Conservation (phyloP, 1,139 yeast species). For the Arxiozyma telluris region DNA sequence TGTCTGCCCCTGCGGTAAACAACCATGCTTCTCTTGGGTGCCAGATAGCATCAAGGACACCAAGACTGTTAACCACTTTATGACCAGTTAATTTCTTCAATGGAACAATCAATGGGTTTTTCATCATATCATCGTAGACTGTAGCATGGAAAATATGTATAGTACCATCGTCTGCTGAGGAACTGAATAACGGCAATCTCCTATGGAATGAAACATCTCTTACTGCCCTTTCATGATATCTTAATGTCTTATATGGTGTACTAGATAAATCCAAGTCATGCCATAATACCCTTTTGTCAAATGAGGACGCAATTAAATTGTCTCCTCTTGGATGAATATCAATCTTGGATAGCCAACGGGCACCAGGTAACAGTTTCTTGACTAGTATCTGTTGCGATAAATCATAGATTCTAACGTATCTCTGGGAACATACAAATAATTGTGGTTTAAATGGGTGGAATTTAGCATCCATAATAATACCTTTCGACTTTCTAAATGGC, state of each 20-base stretch:
- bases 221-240: slow-evolving; percentile 93
- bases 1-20: slow-evolving; percentile 97
- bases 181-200: slow-evolving; percentile 82
- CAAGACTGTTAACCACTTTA: slow-evolving; percentile 65
- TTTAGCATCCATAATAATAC: slow-evolving; percentile 89
- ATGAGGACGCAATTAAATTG: slow-evolving; percentile 83
- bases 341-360: slow-evolving; percentile 84
- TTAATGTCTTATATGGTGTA: slow-evolving; percentile 89
- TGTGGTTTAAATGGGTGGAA: slow-evolving; percentile 97
- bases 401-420: slow-evolving; percentile 85
- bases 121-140: slow-evolving; percentile 91
- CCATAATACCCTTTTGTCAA: slow-evolving; percentile 93
- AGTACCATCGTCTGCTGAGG: slow-evolving; percentile 93
- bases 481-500: slow-evolving; percentile 89
- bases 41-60: slow-evolving; percentile 88
- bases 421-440: slow-evolving; percentile 86
- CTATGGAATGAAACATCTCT: slow-evolving; percentile 83
- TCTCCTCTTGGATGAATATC: slow-evolving; percentile 97
- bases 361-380: slow-evolving; percentile 88
- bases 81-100: slow-evolving; percentile 94
- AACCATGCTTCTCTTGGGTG: slow-evolving; percentile 99
- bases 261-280: slow-evolving; percentile 85
- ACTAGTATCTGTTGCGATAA: slow-evolving; percentile 74
- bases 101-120: slow-evolving; percentile 92
- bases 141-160: slow-evolving; percentile 95